Base-by-base conservation (phyloP, 208 protist genomes). In the Leishmania aethiopica region DNA sequence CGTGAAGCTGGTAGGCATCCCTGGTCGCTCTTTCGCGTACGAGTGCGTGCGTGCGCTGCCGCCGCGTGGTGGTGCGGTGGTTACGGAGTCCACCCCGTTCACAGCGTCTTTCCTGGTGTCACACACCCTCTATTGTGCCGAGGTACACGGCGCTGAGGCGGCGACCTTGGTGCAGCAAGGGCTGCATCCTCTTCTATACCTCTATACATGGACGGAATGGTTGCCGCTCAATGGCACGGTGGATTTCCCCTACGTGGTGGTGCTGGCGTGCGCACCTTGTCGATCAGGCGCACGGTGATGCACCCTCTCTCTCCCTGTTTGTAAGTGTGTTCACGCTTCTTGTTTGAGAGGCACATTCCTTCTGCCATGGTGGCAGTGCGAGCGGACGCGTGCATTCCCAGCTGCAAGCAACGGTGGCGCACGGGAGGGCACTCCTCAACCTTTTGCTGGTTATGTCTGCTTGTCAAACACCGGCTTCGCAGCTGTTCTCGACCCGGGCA, bases 1-100 rank as follows among this genome's bases (percentile, higher is more conserved):
- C 37, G 85, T 95, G 19, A 95, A 95, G 77, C 89, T 95, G 32
- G 74, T 92, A 53, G 89, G 89, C 35, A 71, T 92, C 28, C 25
- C 76, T 25, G 76, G 78, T 11, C 87, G 89, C 28, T 64, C 81
- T 35, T 94, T 94, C 77, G 75, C 83, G 7, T 90, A 90, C 79
- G 79, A 53, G 22, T 90, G 85, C 51, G 49, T 90, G 28, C 59
- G 59, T 6, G 49, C 59, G 7, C 49, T 59, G 47, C 28, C 53
- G 4, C 32, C 13, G 3, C 5, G 32, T 77, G 47, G 25, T 51
- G 45, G 28, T 47, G 70, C 42, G 3, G 28, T 47, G 22, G 11
- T 4, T 32, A 45, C 25, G 8, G 70, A 51, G 45, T 74, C 76
- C 22, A 37, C 40, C 35, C 37, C 45, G 11, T 83, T 86, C 37